Evolutionary conservation across 495 filamentous ascomycete species (phyloP), one percentile per base, ranked within the genome.

Genomic region (Astrothelium macrocarpum): DNA sequence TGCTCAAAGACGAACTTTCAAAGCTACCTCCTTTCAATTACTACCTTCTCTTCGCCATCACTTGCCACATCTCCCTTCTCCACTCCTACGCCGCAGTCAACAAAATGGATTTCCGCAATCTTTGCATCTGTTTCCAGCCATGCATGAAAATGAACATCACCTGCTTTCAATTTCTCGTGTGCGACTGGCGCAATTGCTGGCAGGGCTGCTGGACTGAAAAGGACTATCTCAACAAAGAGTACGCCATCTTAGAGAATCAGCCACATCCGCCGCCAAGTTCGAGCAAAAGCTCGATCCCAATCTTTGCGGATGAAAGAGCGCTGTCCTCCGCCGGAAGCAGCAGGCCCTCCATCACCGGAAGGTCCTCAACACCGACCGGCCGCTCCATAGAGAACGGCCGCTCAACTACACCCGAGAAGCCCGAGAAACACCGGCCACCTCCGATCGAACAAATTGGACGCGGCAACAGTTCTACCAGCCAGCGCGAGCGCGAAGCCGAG

Each of bases 41-140:
- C 75, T 95, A 96, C 69, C 88, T 96, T 32, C 85, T 96, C 53
- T 96, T 96, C 74, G 91, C 91, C 66, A 94, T 95, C 67, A 96
- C 91, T 32, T 95, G 91, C 73, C 91, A 96, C 67, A 84, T 96
- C 39, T 91, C 89, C 71, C 82, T 96, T 2, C 83, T 96, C 16
- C 87, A 91, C 64, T 88, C 87, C 0, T 90, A 92, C 71, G 84
- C 86, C 32, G 89, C 90, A 36, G 88, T 88, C 74, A 96, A 95
- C 79, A 93, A 92, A 78, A 96, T 96, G 91, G 87, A 91, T 72
- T 95, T 90, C 72, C 82, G 85, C 68, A 95, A 95, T 66, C 83
- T 96, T 1, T 92, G 89, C 76, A 91, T 95, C 66, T 96, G 91
- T 78, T 95, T 96, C 76, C 90, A 94, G 78, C 91, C 91, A 3